Evolutionary conservation across 129 eudicot species (phyloP), one percentile per base, ranked within the genome.

Genomic region (Arctium lappa): DNA sequence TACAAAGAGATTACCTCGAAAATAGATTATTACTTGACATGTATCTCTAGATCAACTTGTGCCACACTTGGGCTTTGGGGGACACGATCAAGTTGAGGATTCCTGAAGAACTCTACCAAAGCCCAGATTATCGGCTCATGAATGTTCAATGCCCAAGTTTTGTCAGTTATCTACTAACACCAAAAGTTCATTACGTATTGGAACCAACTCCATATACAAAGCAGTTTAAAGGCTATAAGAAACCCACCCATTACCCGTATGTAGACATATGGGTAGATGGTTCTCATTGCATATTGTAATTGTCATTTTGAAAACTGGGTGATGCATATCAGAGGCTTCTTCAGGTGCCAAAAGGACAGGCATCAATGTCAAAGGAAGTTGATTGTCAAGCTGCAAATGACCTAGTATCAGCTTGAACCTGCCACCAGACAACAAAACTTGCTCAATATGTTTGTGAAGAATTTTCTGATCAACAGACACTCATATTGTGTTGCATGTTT

Each of bases 271-370:
- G 99, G 99, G 62, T 92, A 95, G 34, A 95, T 89, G 85, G 83
- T 90, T 93, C 77, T 90, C 97, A 80, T 93, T 93, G 74, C 92
- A 86, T 60, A 85, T 88, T 30, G 99, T 95, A 44, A 95, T 78
- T 33, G 97, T 89, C 97, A 95, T 95, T 22, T 22, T 22, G 27
- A 22, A 22, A 22, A 22, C 27, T 22, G 27, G 27, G 27, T 22
- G 27, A 22, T 95, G 88, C 84, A 82, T 82, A 86, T 95, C 97
- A 79, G 91, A 80, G 36, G 87, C 87, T 82, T 91, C 97, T 73
- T 95, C 97, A 85, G 99, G 97, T 81, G 99, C 99, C 83, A 95
- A 85, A 79, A 95, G 79, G 62, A 95, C 97, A 75, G 97, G 99
- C 99, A 95, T 92, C 68, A 88, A 82, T 72, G 99, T 91, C 87